Evolutionary conservation across 2,329 filamentous ascomycete genomes (phyloP).

Genomic region (Xylaria sp.): DNA sequence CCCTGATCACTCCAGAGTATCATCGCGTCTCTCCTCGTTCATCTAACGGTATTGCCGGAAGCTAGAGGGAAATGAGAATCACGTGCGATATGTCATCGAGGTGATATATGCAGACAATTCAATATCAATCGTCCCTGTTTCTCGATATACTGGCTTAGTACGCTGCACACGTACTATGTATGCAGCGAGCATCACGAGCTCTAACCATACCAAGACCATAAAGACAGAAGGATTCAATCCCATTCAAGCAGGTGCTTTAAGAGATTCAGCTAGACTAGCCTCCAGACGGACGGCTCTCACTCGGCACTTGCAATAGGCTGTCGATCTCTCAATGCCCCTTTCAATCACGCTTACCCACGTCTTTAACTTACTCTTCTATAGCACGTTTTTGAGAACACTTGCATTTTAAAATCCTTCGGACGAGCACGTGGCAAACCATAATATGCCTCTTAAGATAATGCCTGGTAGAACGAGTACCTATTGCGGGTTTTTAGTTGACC

Average conservation of each 20-base stretch:
- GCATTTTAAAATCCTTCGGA: not conserved
- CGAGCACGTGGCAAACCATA: slow-evolving; percentile 27
- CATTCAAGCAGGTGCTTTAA: slow-evolving; percentile 23
- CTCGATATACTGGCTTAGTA: not conserved
- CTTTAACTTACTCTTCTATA: slow-evolving; percentile 5
- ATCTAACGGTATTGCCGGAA: slow-evolving; percentile 5
- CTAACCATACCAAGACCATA: not conserved
- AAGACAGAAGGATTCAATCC: slow-evolving; percentile 7
- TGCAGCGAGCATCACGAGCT: slow-evolving; percentile 13
- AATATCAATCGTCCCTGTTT: slow-evolving; percentile 13
- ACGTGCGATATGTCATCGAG: slow-evolving; percentile 10
- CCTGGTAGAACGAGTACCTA: not conserved
- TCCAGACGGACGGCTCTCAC: slow-evolving; percentile 5
- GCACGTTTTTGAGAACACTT: slow-evolving; percentile 17
- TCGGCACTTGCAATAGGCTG: slow-evolving; percentile 27
- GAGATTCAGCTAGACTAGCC: slow-evolving; percentile 2
- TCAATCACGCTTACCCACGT: slow-evolving; percentile 2
- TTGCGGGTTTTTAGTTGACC: not conserved
- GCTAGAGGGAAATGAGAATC: slow-evolving; percentile 7
- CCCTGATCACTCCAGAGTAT: too few relatives aligned
- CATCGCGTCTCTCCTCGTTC: not conserved
- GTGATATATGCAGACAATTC: slow-evolving; percentile 3
- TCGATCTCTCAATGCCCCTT: slow-evolving; percentile 21
- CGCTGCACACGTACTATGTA: not conserved
- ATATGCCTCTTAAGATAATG: not conserved